These are phyloP conservation scores for Kodamaea derodonti DNA, from an alignment of 1,139 yeast species.

Conservation along the genomic window DNA sequence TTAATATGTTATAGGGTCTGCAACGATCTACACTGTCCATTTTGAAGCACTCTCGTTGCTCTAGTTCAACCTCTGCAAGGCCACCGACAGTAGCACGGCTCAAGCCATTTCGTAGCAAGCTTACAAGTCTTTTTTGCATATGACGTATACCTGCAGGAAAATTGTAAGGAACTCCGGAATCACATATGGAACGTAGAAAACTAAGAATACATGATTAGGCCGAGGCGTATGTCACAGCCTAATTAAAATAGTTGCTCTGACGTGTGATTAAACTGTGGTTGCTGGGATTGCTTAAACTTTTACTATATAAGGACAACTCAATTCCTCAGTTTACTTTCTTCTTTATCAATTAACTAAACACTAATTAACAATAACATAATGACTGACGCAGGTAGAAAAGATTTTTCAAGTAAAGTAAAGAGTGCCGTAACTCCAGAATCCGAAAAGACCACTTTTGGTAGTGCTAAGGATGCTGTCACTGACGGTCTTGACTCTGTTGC, in stretches of 20 bases:
- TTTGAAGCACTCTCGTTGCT: too few species aligned
- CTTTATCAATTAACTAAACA: slow-evolving; percentile 1
- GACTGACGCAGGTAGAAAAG: slow-evolving; percentile 56
- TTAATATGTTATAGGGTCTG: too few species aligned
- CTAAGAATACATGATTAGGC: too few species aligned
- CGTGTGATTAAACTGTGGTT: background rate
- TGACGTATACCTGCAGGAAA: background rate
- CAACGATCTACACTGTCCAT: too few species aligned
- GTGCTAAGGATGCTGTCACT: slow-evolving; percentile 70
- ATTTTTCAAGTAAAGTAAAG: slow-evolving; percentile 59
- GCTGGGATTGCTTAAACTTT: background rate
- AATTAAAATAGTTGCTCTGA: too few species aligned
- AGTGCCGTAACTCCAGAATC: slow-evolving; percentile 72
- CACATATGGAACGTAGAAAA: too few species aligned
- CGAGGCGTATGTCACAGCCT: too few species aligned
- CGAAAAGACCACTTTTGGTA: slow-evolving; percentile 59
- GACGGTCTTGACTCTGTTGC: slow-evolving; percentile 64
- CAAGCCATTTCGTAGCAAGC: background rate
- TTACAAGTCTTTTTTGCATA: background rate
- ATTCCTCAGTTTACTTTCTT: background rate
- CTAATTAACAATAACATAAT: slow-evolving; percentile 1
- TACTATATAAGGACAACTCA: background rate
- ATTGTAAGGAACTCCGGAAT: background rate
- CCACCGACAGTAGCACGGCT: too few species aligned
- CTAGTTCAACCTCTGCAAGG: too few species aligned